These are phyloP conservation scores for Castanopsis chinensis DNA, from an alignment of 306 rosid genomes.

Conservation along the genomic window DNA sequence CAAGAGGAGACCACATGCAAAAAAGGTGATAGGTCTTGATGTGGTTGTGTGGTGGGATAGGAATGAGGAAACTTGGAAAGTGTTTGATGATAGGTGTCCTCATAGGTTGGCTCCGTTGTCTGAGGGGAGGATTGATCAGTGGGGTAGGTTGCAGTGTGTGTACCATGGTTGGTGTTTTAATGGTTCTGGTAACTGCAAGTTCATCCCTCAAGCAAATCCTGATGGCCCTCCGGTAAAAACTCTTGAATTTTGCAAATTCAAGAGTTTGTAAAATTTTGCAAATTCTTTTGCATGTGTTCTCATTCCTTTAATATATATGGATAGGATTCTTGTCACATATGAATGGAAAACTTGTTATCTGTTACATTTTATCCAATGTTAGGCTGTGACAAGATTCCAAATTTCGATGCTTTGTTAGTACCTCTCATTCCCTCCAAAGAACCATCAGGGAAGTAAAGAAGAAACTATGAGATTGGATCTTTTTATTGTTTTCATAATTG, in stretches of 20 bases:
- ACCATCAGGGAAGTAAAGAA: neutral
- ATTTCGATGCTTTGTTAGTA: neutral
- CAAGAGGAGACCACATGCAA: conserved; percentile 74
- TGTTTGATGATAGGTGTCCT: conserved; percentile 86
- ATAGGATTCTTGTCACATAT: neutral
- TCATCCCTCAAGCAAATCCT: conserved; percentile 84
- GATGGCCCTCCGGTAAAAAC: conserved; percentile 80
- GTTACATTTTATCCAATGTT: neutral
- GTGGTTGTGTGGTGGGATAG: conserved; percentile 98
- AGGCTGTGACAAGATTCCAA: neutral
- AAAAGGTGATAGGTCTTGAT: conserved; percentile 75
- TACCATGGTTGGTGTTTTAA: conserved; percentile 97
- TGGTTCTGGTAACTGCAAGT: conserved; percentile 81
- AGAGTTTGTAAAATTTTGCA: too few species aligned
- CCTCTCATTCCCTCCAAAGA: neutral
- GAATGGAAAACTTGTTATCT: neutral
- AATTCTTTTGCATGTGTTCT: neutral
- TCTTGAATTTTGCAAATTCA: too few species aligned
- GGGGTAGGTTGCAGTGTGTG: conserved; percentile 94
- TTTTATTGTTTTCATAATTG: neutral
- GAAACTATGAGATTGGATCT: neutral
- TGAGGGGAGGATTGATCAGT: conserved; percentile 90
- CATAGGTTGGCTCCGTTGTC: conserved; percentile 92
- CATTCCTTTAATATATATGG: neutral
- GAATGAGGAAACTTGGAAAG: conserved; percentile 79